phyloP scores from a whole-genome alignment of 371 early-diverging fungal genomes.

The Mucor irregularis region DNA sequence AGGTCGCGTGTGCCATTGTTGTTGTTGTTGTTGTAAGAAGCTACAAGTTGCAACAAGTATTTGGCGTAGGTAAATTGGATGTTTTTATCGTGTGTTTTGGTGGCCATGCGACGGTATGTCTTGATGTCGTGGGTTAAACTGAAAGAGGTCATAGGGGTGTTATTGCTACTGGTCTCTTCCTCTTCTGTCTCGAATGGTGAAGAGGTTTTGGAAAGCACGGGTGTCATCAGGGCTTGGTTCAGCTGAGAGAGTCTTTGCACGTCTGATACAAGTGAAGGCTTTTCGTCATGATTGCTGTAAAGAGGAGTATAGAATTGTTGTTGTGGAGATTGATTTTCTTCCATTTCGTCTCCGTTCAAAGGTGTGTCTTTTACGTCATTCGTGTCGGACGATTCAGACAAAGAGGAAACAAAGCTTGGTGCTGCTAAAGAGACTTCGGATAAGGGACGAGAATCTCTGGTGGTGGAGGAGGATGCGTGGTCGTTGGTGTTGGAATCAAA shows the following conservation, averaged over 20 bases:
- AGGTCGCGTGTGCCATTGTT: slow-evolving; percentile 11
- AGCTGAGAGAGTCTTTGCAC: slow-evolving; percentile 9
- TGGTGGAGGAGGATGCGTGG: neutral
- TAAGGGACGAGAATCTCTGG: neutral
- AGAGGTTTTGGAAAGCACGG: neutral
- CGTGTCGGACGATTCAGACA: too few relatives aligned
- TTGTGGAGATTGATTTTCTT: neutral
- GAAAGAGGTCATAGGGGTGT: slow-evolving; percentile 31
- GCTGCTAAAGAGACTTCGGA: neutral
- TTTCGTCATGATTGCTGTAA: too few relatives aligned
- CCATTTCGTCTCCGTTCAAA: too few relatives aligned
- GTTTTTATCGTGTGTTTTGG: slow-evolving; percentile 66
- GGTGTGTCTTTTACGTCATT: too few relatives aligned
- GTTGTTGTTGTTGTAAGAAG: slow-evolving; percentile 3
- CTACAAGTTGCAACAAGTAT: slow-evolving; percentile 56
- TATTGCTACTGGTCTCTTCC: neutral
- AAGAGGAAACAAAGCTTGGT: slow-evolving; percentile 20
- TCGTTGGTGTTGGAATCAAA: slow-evolving; percentile 1
- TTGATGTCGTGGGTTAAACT: slow-evolving; percentile 56
- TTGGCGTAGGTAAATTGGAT: slow-evolving; percentile 69
- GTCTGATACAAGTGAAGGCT: slow-evolving; percentile 1
- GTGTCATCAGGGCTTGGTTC: slow-evolving; percentile 13
- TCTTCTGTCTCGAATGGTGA: neutral
- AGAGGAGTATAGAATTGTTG: too few relatives aligned
- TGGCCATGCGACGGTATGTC: slow-evolving; percentile 69